phyloP scores from a whole-genome alignment of 148 eudicot species.

The Camellia lanceoleosa region DNA sequence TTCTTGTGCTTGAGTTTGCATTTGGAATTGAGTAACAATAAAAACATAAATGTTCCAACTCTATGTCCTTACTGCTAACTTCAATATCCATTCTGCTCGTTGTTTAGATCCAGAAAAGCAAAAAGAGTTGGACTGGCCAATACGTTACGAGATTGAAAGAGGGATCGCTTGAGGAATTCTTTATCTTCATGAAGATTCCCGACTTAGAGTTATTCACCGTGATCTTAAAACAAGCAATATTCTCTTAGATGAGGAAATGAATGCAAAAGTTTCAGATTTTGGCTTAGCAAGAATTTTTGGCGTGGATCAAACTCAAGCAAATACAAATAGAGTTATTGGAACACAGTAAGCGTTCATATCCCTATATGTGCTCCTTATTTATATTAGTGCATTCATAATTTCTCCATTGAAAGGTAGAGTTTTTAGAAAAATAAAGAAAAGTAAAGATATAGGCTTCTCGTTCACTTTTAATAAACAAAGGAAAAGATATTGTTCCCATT shows the following conservation, averaged over 20 bases:
- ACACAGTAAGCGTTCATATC: slow-evolving; percentile 30
- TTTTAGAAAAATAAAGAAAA: neutral
- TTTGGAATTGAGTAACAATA: too few relatives aligned
- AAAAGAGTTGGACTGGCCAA: slow-evolving; percentile 30
- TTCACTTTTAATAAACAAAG: too few relatives aligned
- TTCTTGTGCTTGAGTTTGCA: too few relatives aligned
- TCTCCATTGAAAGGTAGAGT: too few relatives aligned
- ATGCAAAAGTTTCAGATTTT: slow-evolving; percentile 42
- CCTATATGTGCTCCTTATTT: neutral
- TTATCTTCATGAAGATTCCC: slow-evolving; percentile 45
- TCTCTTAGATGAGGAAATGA: slow-evolving; percentile 29
- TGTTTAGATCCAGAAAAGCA: slow-evolving; percentile 24
- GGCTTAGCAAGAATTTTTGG: slow-evolving; percentile 40
- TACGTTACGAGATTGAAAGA: slow-evolving; percentile 28
- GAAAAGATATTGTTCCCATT: neutral
- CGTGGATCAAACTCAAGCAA: slow-evolving; percentile 28
- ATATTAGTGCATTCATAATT: neutral
- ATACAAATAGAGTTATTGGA: slow-evolving; percentile 30
- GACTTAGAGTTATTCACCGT: slow-evolving; percentile 29
- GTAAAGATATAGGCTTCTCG: neutral
- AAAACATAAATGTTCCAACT: too few relatives aligned
- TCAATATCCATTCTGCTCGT: neutral
- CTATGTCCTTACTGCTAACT: neutral
- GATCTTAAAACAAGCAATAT: slow-evolving; percentile 42
- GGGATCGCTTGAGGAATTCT: slow-evolving; percentile 36